These are phyloP conservation scores for Avena eriantha DNA, from an alignment of 176 grass and related monocot species.

Conservation along the genomic window DNA sequence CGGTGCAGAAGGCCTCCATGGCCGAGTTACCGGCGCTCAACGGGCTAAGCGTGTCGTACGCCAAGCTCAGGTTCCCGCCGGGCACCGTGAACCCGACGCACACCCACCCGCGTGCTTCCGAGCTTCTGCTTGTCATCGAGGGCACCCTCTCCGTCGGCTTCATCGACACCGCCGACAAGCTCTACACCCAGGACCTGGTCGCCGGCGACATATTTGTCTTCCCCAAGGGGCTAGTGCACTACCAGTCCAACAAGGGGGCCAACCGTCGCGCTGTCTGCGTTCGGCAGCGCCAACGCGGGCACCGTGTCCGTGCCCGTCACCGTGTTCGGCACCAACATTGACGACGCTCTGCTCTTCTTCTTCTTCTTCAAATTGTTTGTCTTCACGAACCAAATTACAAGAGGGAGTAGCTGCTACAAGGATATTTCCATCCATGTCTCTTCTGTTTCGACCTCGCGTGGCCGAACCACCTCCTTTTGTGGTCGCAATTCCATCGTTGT, in stretches of 20 bases:
- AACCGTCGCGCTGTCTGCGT: slow-evolving; percentile 32
- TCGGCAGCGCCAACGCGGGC: slow-evolving; percentile 47
- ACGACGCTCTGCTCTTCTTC: slow-evolving; percentile 30
- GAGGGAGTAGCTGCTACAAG: no score
- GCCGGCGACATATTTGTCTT: slow-evolving; percentile 57
- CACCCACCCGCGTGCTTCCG: slow-evolving; percentile 64
- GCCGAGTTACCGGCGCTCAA: slow-evolving; percentile 57
- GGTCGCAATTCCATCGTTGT: no score
- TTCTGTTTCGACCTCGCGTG: no score
- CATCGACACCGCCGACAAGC: slow-evolving; percentile 43
- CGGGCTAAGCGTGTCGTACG: slow-evolving; percentile 55
- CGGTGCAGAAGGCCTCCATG: slow-evolving; percentile 35
- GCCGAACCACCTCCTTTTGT: no score
- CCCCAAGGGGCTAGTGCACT: slow-evolving; percentile 63
- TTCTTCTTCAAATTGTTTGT: no score
- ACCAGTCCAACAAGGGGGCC: slow-evolving; percentile 45
- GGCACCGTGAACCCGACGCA: slow-evolving; percentile 56
- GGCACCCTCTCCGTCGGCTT: slow-evolving; percentile 61
- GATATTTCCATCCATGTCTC: no score
- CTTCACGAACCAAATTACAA: no score
- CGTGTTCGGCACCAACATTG: slow-evolving; percentile 47
- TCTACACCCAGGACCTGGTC: slow-evolving; percentile 42
- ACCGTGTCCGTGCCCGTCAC: slow-evolving; percentile 29
- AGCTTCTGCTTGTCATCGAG: slow-evolving; percentile 55
- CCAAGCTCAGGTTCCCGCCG: slow-evolving; percentile 36